Base-by-base conservation (phyloP, 192 early-diverging fungal species). In the Geranomyces michiganensis region DNA sequence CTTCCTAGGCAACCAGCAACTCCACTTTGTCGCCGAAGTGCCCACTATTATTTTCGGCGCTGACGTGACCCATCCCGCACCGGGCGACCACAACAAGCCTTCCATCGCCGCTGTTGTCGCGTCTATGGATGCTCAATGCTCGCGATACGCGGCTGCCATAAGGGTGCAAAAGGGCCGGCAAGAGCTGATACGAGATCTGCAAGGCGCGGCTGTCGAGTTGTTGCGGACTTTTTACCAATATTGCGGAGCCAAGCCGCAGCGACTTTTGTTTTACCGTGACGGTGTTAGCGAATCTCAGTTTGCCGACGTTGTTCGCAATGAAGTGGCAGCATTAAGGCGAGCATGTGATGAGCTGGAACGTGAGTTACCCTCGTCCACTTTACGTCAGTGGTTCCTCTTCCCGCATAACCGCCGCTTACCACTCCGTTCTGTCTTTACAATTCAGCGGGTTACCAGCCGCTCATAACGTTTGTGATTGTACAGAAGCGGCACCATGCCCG, bases 251-350 rank as follows among this genome's bases (percentile, higher is more conserved):
- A 86, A 84, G 69, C 87, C 87, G n/a, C 66, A 79, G 26, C 78
- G 85, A 7, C 81, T 89, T 15, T 36, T 88, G 17, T 85, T 88
- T 22, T 92, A 85, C 69, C 79, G 87, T 26, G 85, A 90, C 53
- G 93, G 94, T 33, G 90, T 96, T 19, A 93, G 93, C 5, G 95
- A 99, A 56, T 88, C 91, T 0, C 93, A 96, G 78, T 96, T 94
- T 69, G 67, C 66, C 9, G 82, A 89, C 46, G 91, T 96, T 0
- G 68, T 90, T 12, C 80, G 89, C 14, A 78, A 70, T n/a, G 96
- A 99, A 74, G 83, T 97, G 10, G 74, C 88, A 56, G 88, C 90
- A 14, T 87, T 97, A 53, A 79, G 81, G 32, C 56, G 75, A 0
- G 91, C 89, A 14, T 91, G 86, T 64, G 63, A 72, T 9, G 77